Percentiles rank a stretch among this genome's conserved stretches.
Conservation (phyloP, 192 early-diverging fungal species). For the Hyaloraphidium curvatum region DNA sequence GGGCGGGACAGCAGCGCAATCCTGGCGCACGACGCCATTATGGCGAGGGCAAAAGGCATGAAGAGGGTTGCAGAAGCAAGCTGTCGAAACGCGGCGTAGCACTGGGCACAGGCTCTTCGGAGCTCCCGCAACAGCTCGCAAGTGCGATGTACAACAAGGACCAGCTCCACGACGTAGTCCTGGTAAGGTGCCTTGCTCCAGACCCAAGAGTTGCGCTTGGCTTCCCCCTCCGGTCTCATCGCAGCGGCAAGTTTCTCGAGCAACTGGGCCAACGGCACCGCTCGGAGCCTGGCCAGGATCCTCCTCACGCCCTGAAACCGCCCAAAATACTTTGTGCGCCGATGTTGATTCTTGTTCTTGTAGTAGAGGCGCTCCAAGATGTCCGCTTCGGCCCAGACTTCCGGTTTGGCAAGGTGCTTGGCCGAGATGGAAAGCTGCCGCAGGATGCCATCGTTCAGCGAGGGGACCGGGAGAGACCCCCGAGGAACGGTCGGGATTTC, state of each 20-base stretch:
- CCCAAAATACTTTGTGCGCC: constrained; percentile 16
- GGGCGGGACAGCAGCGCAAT: constrained; percentile 7
- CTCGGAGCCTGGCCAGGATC: constrained; percentile 8
- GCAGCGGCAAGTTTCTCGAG: constrained; percentile 6
- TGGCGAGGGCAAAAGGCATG: constrained; percentile 19
- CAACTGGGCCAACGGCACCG: constrained; percentile 2
- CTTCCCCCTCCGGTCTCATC: constrained; percentile 5
- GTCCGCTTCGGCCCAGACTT: constrained; percentile 20
- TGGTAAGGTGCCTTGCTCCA: constrained; percentile 5
- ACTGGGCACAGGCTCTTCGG: background rate
- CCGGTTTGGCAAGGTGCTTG: no score
- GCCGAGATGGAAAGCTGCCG: no score
- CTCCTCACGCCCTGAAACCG: constrained; percentile 8
- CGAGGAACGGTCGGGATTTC: no score
- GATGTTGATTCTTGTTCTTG: constrained; percentile 27
- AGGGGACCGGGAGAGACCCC: no score
- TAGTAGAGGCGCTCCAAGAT: constrained; percentile 23
- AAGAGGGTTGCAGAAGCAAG: constrained; percentile 20
- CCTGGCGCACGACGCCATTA: constrained; percentile 1
- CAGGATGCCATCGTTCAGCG: no score
- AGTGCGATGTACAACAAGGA: no score
- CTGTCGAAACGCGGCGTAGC: constrained; percentile 13
- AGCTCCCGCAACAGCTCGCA: no score
- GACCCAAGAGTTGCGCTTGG: constrained; percentile 4
- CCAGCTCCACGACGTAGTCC: no score